Evolutionary conservation across 2,329 filamentous ascomycete genomes (phyloP), one percentile per base, ranked within the genome.

Genomic region (Fusarium ramigenum): DNA sequence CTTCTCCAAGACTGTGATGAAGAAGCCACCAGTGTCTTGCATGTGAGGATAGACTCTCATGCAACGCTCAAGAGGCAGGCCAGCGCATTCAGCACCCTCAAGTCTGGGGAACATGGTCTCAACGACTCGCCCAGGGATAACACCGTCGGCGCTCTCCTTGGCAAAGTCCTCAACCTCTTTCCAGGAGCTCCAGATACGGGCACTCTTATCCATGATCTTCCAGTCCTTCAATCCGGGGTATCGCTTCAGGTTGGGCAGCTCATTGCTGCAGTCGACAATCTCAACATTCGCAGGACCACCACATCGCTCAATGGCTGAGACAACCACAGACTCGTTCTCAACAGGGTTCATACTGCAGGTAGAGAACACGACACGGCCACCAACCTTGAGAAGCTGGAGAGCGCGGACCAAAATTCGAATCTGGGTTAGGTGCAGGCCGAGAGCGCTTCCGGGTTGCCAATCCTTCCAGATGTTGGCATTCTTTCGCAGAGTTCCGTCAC

Each of bases 331-430:
- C 84, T 99, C 96, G 79, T 99, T 97, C 85, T 99, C 96, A 34
- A 98, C 91, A 0, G 96, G 96, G 84, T 99, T 99, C 93, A 99
- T 94, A 82, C 95, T 98, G 87, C 96, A 99, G 25, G 96, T 99
- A 7, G 96, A 98, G 85, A 98, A 99, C 59, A 99, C 96, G 34
- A 98, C 93, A 72, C 95, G 91, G 58, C 96, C 96, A 44, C 96
- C 96, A 63, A 94, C 93, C 86, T 98, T 98, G 75, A 99, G 90
- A 91, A 99, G 94, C 84, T 98, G 96, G 58, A 99, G 87, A 37
- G 96, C 94, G 70, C 96, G 92, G 63, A 97, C 93, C 54, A 99
- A 86, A 75, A 99, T 99, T 52, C 96, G 89, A 49, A 94, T 89
- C 83, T 99, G 96, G 4, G 94, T 97, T 39, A 90, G 85, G 82